Evolutionary conservation across 495 filamentous ascomycete species (phyloP), one percentile per base, ranked within the genome.

Genomic region (Lasiosphaeria miniovina): DNA sequence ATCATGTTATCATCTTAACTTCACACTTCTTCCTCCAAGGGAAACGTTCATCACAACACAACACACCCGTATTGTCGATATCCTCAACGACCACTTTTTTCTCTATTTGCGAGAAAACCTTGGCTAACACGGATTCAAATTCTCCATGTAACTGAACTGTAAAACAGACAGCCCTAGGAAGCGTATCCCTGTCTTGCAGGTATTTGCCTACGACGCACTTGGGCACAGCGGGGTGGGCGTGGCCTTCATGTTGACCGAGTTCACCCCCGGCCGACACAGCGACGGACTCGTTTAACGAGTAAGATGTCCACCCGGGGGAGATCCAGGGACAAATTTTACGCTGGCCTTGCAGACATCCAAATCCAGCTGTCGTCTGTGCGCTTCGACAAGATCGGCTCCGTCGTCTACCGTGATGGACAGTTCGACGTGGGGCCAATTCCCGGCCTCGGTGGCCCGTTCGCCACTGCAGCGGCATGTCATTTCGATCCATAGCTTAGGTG

Each of bases 211-310:
- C 41, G 41, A 56, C 12, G 43, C 43, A 6, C 35, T 10, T 5
- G 36, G 40, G 38, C 9, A 55, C 24, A 45, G 15, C 36, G 24
- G 53, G 11, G 43, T 56, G 6, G 54, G 54, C 41, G 54, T 31
- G 8, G 54, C 54, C 9, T 56, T 48, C 40, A 50, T 50, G 55
- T 35, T 57, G 45, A 41, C n/a, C 8, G 55, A 50, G 55, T 57
- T 49, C 12, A 11, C 31, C 15, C 55, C 55, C 12, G 55, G n/a
- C 43, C 15, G 35, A 57, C 55, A 50, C 46, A 3, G 55, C 55
- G 14, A 57, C 50, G 45, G 46, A 57, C 36, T 50, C 35, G 45
- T 49, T 40, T 33, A 45, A 45, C 12, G 54, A 43, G 0, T 48
- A 9, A 2, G 54, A 36, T 6, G 32, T 11, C 3, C 55, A 57